Evolutionary conservation across 768 basidiomycete species (phyloP).

Genomic region (Amanita rubescens): DNA sequence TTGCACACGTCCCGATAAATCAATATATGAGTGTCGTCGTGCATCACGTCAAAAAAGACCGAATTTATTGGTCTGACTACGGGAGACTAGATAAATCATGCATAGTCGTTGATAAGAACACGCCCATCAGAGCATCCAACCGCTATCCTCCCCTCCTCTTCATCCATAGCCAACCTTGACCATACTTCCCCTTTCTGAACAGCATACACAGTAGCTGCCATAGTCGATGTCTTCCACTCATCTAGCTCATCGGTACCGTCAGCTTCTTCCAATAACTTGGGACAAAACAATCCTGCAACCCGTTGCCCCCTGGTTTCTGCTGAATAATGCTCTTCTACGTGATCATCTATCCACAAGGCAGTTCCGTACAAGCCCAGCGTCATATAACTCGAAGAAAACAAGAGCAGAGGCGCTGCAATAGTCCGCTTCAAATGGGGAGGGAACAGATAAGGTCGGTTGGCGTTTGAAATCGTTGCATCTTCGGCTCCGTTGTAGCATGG

Average conservation of each 20-base stretch:
- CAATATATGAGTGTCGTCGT: no score
- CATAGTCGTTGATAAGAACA: conserved; percentile 47
- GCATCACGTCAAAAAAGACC: no score
- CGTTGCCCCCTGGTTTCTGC: conserved; percentile 46
- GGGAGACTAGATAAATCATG: conserved; percentile 13
- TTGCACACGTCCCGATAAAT: not conserved
- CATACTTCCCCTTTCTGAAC: conserved; percentile 42
- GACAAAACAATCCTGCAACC: conserved; percentile 37
- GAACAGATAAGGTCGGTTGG: conserved; percentile 41
- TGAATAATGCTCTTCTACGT: conserved; percentile 43
- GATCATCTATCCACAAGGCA: conserved; percentile 59
- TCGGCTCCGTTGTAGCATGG: conserved; percentile 20
- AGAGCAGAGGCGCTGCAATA: conserved; percentile 47
- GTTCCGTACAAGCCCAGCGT: conserved; percentile 52
- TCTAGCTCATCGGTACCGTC: not conserved
- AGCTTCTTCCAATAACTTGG: conserved; percentile 10
- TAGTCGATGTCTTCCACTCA: conserved; percentile 14
- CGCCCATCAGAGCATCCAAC: conserved; percentile 36
- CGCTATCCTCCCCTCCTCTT: conserved; percentile 40
- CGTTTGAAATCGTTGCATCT: conserved; percentile 15
- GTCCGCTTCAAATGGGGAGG: conserved; percentile 29
- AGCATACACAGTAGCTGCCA: conserved; percentile 36
- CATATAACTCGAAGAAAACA: conserved; percentile 49
- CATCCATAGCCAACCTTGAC: conserved; percentile 39
- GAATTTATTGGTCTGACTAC: no score